A percentile compares a stretch with the other conserved stretches of the same genome.
Conservation (phyloP, 257 asterid species). For the Solanum chilense region DNA sequence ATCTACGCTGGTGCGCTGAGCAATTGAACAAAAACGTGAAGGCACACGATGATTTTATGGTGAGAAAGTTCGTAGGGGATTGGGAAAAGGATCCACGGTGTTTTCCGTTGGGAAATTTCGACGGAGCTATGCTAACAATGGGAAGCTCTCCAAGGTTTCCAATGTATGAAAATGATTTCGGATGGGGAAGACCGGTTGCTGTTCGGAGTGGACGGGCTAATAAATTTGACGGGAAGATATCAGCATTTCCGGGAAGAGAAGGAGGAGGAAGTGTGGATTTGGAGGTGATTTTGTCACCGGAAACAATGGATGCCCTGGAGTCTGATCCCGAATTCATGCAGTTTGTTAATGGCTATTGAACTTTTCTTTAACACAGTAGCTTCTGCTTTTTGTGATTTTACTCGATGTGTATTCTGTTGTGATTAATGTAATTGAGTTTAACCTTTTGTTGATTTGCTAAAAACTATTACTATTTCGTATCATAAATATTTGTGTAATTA, state of each 20-base stretch:
- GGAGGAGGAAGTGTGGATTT: slow-evolving; percentile 36
- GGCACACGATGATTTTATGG: slow-evolving; percentile 34
- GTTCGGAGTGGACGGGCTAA: slow-evolving; percentile 43
- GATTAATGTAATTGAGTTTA: background rate
- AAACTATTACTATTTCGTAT: too few relatives aligned
- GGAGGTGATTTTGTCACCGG: slow-evolving; percentile 38
- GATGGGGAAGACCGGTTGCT: slow-evolving; percentile 37
- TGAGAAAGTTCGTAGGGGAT: slow-evolving; percentile 20
- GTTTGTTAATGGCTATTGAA: slow-evolving; percentile 14
- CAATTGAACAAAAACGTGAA: slow-evolving; percentile 25
- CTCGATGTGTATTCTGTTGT: background rate
- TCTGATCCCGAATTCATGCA: slow-evolving; percentile 40
- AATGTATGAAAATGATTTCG: slow-evolving; percentile 46
- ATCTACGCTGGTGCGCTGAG: slow-evolving; percentile 46
- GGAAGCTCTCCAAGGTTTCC: slow-evolving; percentile 44
- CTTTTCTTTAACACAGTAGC: background rate
- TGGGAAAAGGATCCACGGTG: slow-evolving; percentile 46
- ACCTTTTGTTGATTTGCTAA: background rate
- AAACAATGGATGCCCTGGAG: slow-evolving; percentile 24
- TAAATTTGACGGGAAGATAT: slow-evolving; percentile 46
- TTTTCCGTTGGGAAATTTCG: slow-evolving; percentile 47
- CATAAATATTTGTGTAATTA: too few relatives aligned
- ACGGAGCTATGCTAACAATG: slow-evolving; percentile 45
- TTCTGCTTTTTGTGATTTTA: background rate
- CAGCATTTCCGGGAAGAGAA: slow-evolving; percentile 38